Base-by-base conservation (phyloP, 345 rosid genomes). In the Clarkia xantiana region DNA sequence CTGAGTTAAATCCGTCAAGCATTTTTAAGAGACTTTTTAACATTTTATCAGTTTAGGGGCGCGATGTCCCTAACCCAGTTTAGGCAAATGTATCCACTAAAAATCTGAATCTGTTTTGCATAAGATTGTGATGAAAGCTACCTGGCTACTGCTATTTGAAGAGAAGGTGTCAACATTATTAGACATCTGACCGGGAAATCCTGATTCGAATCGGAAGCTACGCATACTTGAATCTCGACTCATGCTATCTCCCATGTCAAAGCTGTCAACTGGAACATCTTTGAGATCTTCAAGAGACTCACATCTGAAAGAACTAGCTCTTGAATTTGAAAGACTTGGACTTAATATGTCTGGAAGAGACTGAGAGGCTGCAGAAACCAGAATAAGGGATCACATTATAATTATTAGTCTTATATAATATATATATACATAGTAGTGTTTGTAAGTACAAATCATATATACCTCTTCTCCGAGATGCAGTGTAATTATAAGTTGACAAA, bases 141-240 rank as follows among this genome's bases (percentile, higher is more conserved):
- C 14, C 51, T 60, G 82, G 93, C 75, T 56, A 57, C 76, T 71
- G 52, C 54, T 80, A 34, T 56, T 62, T 14, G 74, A 64, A 61
- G 78, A 68, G 67, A 54, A 64, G 19, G 71, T 76, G 3, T 75
- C 57, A 14, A 59, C 56, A 14, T 22, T 70, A 57, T 78, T 79
- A 43, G 84, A 69, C 48, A 58, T 71, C 53, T 67, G 73, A 68
- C 77, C 77, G 23, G 83, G 75, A 25, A 62, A 53, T 61, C 72
- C 75, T 25, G 72, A 60, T 20, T 55, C 76, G 0, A 70, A 53
- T 23, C 12, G 61, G 39, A 67, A 49, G 70, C 79, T 68, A 59
- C 51, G 72, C 62, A 50, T 48, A 62, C 80, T 78, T 10, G 71
- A 64, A 61, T 53, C 60, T 42, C 0, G 60, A 8, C 69, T 72